A percentile compares a stretch with the other conserved stretches of the same genome.
These are phyloP conservation scores for Metarhizium anisopliae DNA, from an alignment of 2,329 filamentous ascomycete genomes.

Conservation along the genomic window DNA sequence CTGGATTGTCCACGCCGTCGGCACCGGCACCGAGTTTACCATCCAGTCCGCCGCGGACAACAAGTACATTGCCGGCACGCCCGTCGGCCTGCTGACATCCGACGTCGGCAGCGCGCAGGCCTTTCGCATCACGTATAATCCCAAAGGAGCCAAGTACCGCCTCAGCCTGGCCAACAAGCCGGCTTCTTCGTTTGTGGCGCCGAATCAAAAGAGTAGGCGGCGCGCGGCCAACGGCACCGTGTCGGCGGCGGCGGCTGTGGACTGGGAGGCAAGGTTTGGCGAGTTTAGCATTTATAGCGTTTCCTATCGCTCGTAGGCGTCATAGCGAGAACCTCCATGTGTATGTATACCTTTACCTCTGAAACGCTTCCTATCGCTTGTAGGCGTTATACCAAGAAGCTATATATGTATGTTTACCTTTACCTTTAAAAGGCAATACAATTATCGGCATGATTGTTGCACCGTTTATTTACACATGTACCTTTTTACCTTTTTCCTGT, in stretches of 20 bases:
- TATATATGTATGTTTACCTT: no score
- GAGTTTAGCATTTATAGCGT: constrained; percentile 6
- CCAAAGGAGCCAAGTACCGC: constrained; percentile 2
- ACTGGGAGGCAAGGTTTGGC: neutral
- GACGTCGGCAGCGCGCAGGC: constrained; percentile 6
- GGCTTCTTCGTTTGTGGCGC: neutral
- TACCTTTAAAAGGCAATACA: no score
- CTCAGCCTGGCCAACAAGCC: neutral
- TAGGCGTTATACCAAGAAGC: neutral
- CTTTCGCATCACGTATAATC: constrained; percentile 6
- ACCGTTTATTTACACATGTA: no score
- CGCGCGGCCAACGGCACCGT: neutral
- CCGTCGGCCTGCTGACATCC: constrained; percentile 7
- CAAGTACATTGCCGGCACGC: constrained; percentile 33
- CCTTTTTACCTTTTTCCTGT: no score
- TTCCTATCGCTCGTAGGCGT: constrained; percentile 3
- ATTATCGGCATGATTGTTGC: no score
- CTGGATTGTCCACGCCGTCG: constrained; percentile 37
- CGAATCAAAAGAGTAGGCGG: neutral
- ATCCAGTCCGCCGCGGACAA: constrained; percentile 18
- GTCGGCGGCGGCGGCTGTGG: neutral
- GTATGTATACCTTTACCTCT: no score
- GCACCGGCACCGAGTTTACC: constrained; percentile 12
- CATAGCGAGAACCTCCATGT: no score
- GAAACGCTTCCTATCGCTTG: constrained; percentile 1